These are phyloP conservation scores for Groenewaldozyma salmanticensis DNA, from an alignment of 805 yeast genomes.

Conservation along the genomic window DNA sequence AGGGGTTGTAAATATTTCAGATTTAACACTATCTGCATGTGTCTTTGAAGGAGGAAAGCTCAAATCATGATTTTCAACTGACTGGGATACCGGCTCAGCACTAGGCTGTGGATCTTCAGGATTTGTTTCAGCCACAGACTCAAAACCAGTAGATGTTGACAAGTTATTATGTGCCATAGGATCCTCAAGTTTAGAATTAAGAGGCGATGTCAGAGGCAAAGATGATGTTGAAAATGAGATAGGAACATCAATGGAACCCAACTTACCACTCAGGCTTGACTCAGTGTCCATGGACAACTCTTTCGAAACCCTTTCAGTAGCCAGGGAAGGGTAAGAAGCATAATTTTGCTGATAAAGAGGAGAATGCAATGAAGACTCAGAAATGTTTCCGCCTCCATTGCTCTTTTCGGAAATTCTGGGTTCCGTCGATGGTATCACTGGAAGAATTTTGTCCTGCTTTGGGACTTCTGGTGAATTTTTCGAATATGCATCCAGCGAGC, in stretches of 20 bases:
- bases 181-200: background rate
- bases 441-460: background rate
- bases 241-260: background rate
- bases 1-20: no score
- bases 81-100: no score
- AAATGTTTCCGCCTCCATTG: background rate
- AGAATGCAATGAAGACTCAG: background rate
- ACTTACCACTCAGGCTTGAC: background rate
- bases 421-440: background rate
- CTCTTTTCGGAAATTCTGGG: background rate
- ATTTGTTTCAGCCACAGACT: background rate
- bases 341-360: background rate
- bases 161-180: background rate
- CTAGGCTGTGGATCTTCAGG: no score
- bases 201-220: background rate
- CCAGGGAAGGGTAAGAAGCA: background rate
- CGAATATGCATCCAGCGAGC: background rate
- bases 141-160: background rate
- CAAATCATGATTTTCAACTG: background rate
- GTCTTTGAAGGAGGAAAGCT: background rate
- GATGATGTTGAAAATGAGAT: background rate
- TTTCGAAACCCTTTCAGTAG: background rate
- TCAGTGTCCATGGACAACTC: background rate
- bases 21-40: background rate
- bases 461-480: background rate